phyloP scores from a whole-genome alignment of 371 early-diverging fungal genomes.

The Rhizopus sp. region DNA sequence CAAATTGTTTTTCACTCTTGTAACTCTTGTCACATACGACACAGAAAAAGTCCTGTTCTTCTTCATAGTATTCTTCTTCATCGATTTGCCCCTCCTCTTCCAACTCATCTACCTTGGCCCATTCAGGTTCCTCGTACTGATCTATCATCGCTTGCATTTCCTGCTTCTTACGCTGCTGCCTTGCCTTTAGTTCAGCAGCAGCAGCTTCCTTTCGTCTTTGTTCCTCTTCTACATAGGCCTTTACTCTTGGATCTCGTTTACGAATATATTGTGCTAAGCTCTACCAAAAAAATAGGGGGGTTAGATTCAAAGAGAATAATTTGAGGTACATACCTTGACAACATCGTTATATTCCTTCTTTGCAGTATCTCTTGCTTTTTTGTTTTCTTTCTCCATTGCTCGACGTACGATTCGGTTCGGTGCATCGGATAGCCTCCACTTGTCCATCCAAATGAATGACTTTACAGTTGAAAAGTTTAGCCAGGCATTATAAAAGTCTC shows the following conservation, averaged over 20 bases:
- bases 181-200: slow-evolving; percentile 56
- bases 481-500: slow-evolving; percentile 82
- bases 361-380: slow-evolving; percentile 79
- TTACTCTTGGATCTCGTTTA: slow-evolving; percentile 81
- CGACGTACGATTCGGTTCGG: slow-evolving; percentile 81
- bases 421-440: slow-evolving; percentile 80
- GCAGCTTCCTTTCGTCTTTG: slow-evolving; percentile 53
- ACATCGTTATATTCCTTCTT: slow-evolving; percentile 85
- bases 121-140: slow-evolving; percentile 64
- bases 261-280: slow-evolving; percentile 58
- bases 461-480: slow-evolving; percentile 74
- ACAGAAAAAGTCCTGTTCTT: slow-evolving; percentile 66
- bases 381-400: slow-evolving; percentile 92
- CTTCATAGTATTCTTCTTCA: slow-evolving; percentile 43
- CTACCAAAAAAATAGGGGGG: slow-evolving; percentile 23
- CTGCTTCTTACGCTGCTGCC: slow-evolving; percentile 53
- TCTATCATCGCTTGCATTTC: slow-evolving; percentile 52
- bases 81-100: slow-evolving; percentile 21
- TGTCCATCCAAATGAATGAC: slow-evolving; percentile 90
- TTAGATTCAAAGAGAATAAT: background rate
- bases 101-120: slow-evolving; percentile 56
- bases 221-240: slow-evolving; percentile 55
- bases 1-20: slow-evolving; percentile 72
- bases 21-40: slow-evolving; percentile 83
- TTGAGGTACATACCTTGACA: slow-evolving; percentile 56